Base-by-base conservation (phyloP, 352 stramenopile genomes). In the Phytophthora melonis region DNA sequence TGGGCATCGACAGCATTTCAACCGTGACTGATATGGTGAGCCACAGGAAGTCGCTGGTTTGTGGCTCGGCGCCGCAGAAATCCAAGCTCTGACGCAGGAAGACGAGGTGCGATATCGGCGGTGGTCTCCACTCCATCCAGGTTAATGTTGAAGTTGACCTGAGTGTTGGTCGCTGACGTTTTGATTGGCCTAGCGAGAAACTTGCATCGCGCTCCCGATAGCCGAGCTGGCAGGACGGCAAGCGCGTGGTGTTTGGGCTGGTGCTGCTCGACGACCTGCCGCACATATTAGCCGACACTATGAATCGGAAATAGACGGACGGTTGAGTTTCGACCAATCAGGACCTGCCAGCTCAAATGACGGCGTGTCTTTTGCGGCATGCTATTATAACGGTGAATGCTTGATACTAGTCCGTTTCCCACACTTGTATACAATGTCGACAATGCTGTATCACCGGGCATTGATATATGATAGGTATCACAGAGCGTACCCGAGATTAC, bases 181-280 rank as follows among this genome's bases (percentile, higher is more conserved):
- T 43, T 43, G 36, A 14, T 11, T 43, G 30, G 30, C 1, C 30
- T 34, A 9, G 30, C 30, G 23, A 27, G 23, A 27, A 27, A 27
- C 23, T 27, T 27, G 23, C 7, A 7, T 34, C 30, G 30, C 5
- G 30, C 30, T 34, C 30, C 5, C 30, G 5, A 1, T 16, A 92
- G 85, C 74, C 72, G 3, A 92, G 85, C 66, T 95, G 88, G 86
- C 91, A 99, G 58, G 96, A 99, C 82, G 95, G 95, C 45, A 99
- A 99, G 83, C 98, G 99, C 88, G 97, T 99, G 41, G 97, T 99
- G 18, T 99, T 99, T 74, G 98, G 98, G 11, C 93, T 98, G 67
- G 97, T 99, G n/a, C 82, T 95, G 49, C 70, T 32, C 2, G 86
- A 93, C 25, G 88, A 93, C 34, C 83, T 95, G 55, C 58, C 63